Conservation (phyloP, 495 filamentous ascomycete species). For the Daldinia bambusicola region DNA sequence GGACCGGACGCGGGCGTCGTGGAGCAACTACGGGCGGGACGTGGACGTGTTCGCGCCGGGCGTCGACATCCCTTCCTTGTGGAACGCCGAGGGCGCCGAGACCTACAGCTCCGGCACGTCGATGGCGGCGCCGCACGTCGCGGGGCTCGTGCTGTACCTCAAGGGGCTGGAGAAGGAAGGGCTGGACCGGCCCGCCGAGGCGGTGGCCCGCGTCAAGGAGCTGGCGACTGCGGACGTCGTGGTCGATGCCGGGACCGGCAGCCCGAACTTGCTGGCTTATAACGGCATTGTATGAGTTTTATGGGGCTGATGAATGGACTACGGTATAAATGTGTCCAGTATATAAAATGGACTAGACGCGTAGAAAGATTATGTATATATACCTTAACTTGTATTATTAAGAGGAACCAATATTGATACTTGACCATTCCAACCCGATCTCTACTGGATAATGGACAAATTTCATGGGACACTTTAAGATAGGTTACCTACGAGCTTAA, state of each 20-base stretch:
- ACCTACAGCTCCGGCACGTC: conserved; percentile 61
- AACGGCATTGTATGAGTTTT: conserved; percentile 40
- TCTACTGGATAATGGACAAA: neutral
- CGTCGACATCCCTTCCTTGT: conserved; percentile 51
- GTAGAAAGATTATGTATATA: neutral
- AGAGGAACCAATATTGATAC: neutral
- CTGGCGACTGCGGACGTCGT: conserved; percentile 46
- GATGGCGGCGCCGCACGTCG: conserved; percentile 63
- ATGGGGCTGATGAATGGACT: neutral
- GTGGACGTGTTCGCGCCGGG: conserved; percentile 61
- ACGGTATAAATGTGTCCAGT: neutral
- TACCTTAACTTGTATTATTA: neutral
- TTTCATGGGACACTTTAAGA: too few species aligned
- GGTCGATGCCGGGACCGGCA: conserved; percentile 23
- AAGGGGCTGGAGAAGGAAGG: conserved; percentile 46
- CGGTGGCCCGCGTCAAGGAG: conserved; percentile 44
- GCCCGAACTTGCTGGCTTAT: conserved; percentile 46
- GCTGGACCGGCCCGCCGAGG: conserved; percentile 36
- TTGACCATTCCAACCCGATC: neutral
- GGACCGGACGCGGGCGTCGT: conserved; percentile 56
- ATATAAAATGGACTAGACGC: neutral
- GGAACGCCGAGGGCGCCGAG: conserved; percentile 46
- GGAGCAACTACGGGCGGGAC: conserved; percentile 64
- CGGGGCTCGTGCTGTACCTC: conserved; percentile 62
- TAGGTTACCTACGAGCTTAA: neutral